Percentiles rank a stretch among this genome's conserved stretches.
phyloP scores from a whole-genome alignment of 2,329 filamentous ascomycete genomes.

The Ophiostoma ulmi region DNA sequence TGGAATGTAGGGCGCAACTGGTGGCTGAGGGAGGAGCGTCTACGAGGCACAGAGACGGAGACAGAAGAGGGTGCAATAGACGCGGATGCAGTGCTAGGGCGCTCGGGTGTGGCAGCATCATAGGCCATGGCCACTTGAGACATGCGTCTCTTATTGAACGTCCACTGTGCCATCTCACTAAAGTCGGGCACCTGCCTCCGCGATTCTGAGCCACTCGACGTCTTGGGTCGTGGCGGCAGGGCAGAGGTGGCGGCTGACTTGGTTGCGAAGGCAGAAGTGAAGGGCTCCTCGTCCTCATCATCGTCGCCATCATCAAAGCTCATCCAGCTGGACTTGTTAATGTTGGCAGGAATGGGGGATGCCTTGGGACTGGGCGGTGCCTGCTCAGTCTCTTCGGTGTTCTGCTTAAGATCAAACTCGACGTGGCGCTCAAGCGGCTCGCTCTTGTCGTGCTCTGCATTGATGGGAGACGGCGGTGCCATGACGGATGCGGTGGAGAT shows the following conservation, averaged over 20 bases:
- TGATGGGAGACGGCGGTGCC: constrained; percentile 11
- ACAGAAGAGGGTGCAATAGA: not conserved
- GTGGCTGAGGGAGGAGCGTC: constrained; percentile 19
- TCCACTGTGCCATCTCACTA: constrained; percentile 4
- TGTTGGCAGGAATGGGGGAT: not conserved
- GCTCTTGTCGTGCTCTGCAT: not conserved
- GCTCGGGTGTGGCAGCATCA: not conserved
- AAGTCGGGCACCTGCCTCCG: constrained; percentile 11
- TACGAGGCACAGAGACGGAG: constrained; percentile 15
- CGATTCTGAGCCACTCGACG: constrained; percentile 17
- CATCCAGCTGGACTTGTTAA: constrained; percentile 30
- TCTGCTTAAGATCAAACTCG: constrained; percentile 20
- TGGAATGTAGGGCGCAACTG: not conserved
- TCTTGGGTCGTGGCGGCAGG: constrained; percentile 21
- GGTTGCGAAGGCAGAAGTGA: not conserved
- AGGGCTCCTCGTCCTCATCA: constrained; percentile 12
- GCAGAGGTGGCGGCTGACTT: not conserved
- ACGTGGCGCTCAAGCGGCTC: constrained; percentile 20
- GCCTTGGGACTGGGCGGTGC: constrained; percentile 2
- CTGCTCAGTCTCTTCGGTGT: not conserved
- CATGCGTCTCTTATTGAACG: constrained; percentile 11
- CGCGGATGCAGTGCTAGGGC: not conserved
- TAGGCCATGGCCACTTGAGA: not conserved
- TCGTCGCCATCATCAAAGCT: constrained; percentile 28
- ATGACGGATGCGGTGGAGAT: constrained; percentile 21